Evolutionary conservation across 2,329 filamentous ascomycete genomes (phyloP).

Genomic region (Clonostachys solani): DNA sequence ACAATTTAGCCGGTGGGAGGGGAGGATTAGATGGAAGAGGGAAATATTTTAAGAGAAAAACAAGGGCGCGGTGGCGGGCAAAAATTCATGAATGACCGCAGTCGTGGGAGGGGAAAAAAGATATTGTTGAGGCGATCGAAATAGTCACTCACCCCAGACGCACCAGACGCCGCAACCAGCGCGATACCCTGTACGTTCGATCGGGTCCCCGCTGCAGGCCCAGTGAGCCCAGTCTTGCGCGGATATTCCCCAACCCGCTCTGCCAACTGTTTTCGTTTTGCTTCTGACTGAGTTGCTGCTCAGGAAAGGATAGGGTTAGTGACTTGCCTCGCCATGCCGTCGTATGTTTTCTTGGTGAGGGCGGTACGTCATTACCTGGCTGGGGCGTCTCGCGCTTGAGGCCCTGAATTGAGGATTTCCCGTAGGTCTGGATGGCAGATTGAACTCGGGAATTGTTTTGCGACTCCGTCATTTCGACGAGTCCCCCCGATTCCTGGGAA

Average conservation of each 20-base stretch:
- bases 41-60: no score
- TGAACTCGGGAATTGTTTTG: conserved; percentile 52
- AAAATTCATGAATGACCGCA: no score
- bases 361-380: conserved; percentile 28
- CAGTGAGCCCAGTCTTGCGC: conserved; percentile 29
- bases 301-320: conserved; percentile 8
- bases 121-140: not conserved
- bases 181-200: conserved; percentile 35
- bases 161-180: conserved; percentile 24
- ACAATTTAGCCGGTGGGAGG: no score
- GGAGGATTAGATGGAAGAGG: no score
- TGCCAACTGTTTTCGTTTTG: conserved; percentile 56
- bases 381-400: conserved; percentile 48
- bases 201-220: conserved; percentile 26
- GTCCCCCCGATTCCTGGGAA: not conserved
- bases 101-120: no score
- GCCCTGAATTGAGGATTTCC: conserved; percentile 29
- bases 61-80: no score
- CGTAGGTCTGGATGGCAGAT: conserved; percentile 26
- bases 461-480: conserved; percentile 40
- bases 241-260: conserved; percentile 51
- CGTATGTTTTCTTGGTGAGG: not conserved
- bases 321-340: not conserved
- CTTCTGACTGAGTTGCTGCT: conserved; percentile 47
- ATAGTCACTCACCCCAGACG: conserved; percentile 1